Base-by-base conservation (phyloP, 2,329 filamentous ascomycete species). In the Xylariaceae sp. region DNA sequence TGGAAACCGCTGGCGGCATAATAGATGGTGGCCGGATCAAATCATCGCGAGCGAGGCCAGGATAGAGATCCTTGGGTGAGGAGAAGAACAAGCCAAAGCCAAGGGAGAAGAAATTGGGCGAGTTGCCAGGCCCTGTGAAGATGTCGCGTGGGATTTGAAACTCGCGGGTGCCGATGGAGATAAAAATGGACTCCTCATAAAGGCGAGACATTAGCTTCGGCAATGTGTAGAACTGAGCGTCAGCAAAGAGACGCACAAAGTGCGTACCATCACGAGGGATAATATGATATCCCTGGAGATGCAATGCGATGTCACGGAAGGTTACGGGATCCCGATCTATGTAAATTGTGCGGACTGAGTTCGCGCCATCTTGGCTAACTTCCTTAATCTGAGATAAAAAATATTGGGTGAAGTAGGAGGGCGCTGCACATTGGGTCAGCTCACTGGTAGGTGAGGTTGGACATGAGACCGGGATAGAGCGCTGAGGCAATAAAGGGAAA, bases 401-500 rank as follows among this genome's bases (percentile, higher is more conserved):
- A 71, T 93, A 96, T 57, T 89, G 85, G 17, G 92, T 95, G 69
- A 97, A 96, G 67, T 96, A 96, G 40, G 91, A 96, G 47, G 92
- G 92, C 60, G 90, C 92, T 95, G 46, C 20, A 5, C 4, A 17
- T 7, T 39, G 22, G 25, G 56, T 61, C 42, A 63, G 55, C 48
- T 12, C 40, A 37, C 34, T 47, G 29, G 38, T 19, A 14, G 47
- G 42, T 27, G 14, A 20, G 16, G 44, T 4, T 14, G 14, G 22
- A 21, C 32, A n/a, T 21, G 11, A 23, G 7, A 14, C 36, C 12
- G 22, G 23, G 17, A 16, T 27, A n/a, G 14, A 10, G 11, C 5
- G 12, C 8, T 8, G 27, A 17, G 17, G n/a, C n/a, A 19, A 16
- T 25, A 34, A 25, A 22, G 22, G 19, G 39, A 29, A n/a, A 35